phyloP scores from a whole-genome alignment of 192 early-diverging fungal species.

The Chytriomyces hyalinus region DNA sequence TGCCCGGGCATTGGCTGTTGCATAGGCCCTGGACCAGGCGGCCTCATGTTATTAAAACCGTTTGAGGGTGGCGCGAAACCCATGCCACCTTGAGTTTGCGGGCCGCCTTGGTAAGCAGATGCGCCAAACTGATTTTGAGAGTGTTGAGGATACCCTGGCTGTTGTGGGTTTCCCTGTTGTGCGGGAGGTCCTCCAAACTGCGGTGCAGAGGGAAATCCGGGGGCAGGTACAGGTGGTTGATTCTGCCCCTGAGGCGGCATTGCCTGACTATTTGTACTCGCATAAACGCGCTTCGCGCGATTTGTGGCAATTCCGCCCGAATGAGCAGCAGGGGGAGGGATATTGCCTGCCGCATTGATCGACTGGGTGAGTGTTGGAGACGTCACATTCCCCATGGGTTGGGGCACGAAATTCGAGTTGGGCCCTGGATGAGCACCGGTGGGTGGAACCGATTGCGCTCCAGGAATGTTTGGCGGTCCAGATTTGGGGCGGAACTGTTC shows the following conservation, averaged over 20 bases:
- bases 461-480: neutral
- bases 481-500: neutral
- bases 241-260: neutral
- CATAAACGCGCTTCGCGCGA: conserved; percentile 34
- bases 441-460: neutral
- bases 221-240: neutral
- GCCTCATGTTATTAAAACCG: conserved; percentile 9
- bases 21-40: neutral
- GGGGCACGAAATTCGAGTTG: too few species aligned
- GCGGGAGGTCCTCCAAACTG: neutral
- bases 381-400: too few species aligned
- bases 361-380: too few species aligned
- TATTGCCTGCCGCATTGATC: neutral
- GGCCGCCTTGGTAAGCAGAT: neutral
- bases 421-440: neutral
- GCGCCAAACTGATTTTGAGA: neutral
- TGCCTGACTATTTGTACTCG: neutral
- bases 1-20: neutral
- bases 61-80: neutral
- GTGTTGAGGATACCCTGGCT: conserved; percentile 4
- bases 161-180: conserved; percentile 1
- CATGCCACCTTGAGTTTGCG: neutral
- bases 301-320: neutral
- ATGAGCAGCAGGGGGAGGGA: conserved; percentile 15
- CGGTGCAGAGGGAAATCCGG: neutral